These are phyloP conservation scores for Wickerhamiella alocasiicola DNA, from an alignment of 805 yeast genomes.

Conservation along the genomic window DNA sequence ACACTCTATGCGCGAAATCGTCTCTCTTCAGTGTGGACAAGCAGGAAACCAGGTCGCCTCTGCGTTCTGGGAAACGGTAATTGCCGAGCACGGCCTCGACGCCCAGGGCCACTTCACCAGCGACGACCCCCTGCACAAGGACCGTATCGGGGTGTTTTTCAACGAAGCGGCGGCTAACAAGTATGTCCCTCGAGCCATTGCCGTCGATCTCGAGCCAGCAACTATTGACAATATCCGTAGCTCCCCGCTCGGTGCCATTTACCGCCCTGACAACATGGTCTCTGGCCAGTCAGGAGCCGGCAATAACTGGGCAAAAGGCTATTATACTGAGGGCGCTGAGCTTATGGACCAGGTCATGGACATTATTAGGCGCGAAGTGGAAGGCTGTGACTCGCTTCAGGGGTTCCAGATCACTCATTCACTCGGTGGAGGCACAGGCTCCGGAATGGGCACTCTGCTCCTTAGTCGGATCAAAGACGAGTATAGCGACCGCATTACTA, in stretches of 20 bases:
- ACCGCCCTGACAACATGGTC: constrained; percentile 85
- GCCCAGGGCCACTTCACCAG: constrained; percentile 25
- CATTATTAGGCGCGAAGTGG: constrained; percentile 86
- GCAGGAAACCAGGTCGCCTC: constrained; percentile 60
- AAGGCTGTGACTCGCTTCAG: constrained; percentile 82
- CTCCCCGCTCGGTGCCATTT: constrained; percentile 70
- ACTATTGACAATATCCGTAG: constrained; percentile 76
- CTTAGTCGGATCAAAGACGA: constrained; percentile 81
- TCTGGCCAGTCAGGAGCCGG: constrained; percentile 90
- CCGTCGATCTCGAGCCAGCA: constrained; percentile 89
- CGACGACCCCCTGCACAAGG: constrained; percentile 23
- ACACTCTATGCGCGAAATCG: constrained; percentile 13
- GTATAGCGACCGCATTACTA: constrained; percentile 92
- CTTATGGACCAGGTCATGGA: constrained; percentile 82
- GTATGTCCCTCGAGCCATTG: constrained; percentile 86
- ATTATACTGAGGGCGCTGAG: constrained; percentile 94
- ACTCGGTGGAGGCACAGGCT: constrained; percentile 88
- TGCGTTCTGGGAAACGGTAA: constrained; percentile 33
- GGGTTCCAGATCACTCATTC: constrained; percentile 87
- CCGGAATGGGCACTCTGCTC: constrained; percentile 89
- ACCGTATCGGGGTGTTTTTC: constrained; percentile 69
- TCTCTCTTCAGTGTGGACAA: constrained; percentile 9
- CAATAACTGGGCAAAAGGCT: constrained; percentile 95
- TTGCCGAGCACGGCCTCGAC: constrained; percentile 32
- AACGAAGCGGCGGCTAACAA: constrained; percentile 71